Evolutionary conservation across 2,329 filamentous ascomycete species (phyloP).

Genomic region (Teratosphaeria nubilosa): DNA sequence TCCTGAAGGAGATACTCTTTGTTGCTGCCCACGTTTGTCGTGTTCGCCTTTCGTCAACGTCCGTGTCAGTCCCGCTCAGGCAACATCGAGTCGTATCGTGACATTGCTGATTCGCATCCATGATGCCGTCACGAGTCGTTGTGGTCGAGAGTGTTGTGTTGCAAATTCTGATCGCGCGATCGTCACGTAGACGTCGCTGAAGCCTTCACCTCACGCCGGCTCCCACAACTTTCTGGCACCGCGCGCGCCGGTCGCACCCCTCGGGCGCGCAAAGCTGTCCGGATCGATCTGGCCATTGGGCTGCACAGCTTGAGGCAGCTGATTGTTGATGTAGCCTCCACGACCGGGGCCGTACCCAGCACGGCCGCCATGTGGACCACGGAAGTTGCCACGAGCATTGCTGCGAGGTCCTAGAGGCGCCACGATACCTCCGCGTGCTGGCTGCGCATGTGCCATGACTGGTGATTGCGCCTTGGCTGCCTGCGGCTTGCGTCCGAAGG

Average conservation of each 20-base stretch:
- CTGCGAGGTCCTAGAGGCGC: constrained; percentile 12
- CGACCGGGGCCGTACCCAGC: constrained; percentile 12
- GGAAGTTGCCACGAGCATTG: constrained; percentile 15
- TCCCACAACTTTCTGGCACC: constrained; percentile 27
- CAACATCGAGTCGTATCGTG: background rate
- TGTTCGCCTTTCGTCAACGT: background rate
- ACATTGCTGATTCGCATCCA: background rate
- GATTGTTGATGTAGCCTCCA: constrained; percentile 8
- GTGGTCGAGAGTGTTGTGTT: background rate
- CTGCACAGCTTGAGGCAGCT: constrained; percentile 5
- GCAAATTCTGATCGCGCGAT: background rate
- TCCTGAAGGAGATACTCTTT: background rate
- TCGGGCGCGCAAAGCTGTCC: constrained; percentile 26
- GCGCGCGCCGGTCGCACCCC: constrained; percentile 17
- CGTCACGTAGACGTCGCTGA: background rate
- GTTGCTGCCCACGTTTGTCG: background rate
- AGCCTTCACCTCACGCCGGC: constrained; percentile 20
- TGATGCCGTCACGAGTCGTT: background rate
- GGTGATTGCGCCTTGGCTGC: constrained; percentile 2
- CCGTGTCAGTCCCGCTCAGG: background rate
- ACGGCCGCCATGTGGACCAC: constrained; percentile 15
- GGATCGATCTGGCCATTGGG: constrained; percentile 26
- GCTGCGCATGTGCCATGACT: constrained; percentile 2
- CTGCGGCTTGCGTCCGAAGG: constrained; percentile 33
- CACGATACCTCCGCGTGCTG: constrained; percentile 9